Percentiles rank a stretch among this genome's conserved stretches.
Conservation (phyloP, 768 basidiomycete species). For the Galerina marginata region DNA sequence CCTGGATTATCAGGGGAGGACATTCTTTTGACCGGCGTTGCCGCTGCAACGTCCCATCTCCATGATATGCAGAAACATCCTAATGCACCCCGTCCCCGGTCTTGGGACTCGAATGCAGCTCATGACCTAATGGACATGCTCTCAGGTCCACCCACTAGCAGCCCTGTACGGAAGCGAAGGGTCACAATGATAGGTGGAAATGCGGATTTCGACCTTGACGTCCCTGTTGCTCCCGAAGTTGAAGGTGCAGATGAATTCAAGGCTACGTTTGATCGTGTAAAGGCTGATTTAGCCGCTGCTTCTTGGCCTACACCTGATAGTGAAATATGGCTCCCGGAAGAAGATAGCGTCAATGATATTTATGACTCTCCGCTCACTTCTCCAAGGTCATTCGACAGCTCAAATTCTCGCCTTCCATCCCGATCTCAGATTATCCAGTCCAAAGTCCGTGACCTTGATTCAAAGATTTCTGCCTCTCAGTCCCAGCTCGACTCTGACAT, state of each 20-base stretch:
- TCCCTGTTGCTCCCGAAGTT: constrained; percentile 56
- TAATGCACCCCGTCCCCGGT: constrained; percentile 30
- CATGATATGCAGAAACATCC: constrained; percentile 62
- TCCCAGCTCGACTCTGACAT: constrained; percentile 69
- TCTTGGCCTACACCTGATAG: constrained; percentile 35
- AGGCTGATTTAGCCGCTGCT: constrained; percentile 77
- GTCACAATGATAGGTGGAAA: constrained; percentile 36
- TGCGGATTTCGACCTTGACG: constrained; percentile 48
- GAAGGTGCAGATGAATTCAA: constrained; percentile 73
- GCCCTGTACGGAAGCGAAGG: constrained; percentile 30
- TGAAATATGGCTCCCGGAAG: constrained; percentile 19
- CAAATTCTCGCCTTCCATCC: constrained; percentile 45
- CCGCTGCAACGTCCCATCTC: constrained; percentile 85
- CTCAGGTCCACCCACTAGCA: constrained; percentile 31
- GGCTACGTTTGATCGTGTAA: constrained; percentile 85
- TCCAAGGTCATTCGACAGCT: constrained; percentile 27
- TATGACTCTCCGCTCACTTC: constrained; percentile 20
- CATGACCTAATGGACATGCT: constrained; percentile 49
- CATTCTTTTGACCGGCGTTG: constrained; percentile 80
- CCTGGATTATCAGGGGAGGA: constrained; percentile 70
- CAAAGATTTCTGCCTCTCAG: constrained; percentile 56
- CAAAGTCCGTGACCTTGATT: constrained; percentile 71
- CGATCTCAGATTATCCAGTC: constrained; percentile 62
- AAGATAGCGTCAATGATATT: constrained; percentile 7
- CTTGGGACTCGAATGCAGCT: constrained; percentile 51